These are phyloP conservation scores for Ceratocystis destructans DNA, from an alignment of 2,329 filamentous ascomycete genomes.

Conservation along the genomic window DNA sequence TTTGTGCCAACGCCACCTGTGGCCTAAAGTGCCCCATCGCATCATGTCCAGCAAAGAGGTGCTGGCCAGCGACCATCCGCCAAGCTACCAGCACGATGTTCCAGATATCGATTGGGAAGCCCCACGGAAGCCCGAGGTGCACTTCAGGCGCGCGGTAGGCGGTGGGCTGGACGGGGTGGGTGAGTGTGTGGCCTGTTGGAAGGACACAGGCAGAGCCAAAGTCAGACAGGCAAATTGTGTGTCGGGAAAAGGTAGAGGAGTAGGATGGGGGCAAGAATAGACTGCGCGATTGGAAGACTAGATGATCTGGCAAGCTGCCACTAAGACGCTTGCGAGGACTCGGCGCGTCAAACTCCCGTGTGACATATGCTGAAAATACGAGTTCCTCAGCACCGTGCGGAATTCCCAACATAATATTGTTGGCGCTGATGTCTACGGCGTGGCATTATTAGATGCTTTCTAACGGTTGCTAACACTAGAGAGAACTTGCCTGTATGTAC, in stretches of 20 bases:
- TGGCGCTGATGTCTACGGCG: constrained; percentile 2
- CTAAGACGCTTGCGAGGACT: not conserved
- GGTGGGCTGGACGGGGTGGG: constrained; percentile 24
- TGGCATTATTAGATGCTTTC: not conserved
- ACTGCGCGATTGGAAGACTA: not conserved
- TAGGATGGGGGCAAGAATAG: not conserved
- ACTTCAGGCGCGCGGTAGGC: constrained; percentile 29
- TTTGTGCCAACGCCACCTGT: not conserved
- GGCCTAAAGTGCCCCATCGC: not conserved
- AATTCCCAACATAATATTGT: not conserved
- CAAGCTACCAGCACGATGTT: constrained; percentile 27
- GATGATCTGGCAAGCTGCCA: not conserved
- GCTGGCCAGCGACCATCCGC: not conserved
- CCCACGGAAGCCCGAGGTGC: constrained; percentile 28
- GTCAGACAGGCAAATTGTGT: not conserved
- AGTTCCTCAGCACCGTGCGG: not conserved
- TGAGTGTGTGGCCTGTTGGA: not conserved
- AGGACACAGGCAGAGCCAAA: not conserved
- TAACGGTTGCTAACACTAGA: not conserved
- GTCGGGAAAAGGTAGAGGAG: not conserved
- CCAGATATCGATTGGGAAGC: constrained; percentile 27
- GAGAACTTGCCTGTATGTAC: constrained; percentile 3
- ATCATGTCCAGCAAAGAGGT: not conserved
- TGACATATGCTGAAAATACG: not conserved
- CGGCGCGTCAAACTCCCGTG: not conserved